These are phyloP conservation scores for Pleurotus djamor DNA, from an alignment of 768 basidiomycete species.

Conservation along the genomic window DNA sequence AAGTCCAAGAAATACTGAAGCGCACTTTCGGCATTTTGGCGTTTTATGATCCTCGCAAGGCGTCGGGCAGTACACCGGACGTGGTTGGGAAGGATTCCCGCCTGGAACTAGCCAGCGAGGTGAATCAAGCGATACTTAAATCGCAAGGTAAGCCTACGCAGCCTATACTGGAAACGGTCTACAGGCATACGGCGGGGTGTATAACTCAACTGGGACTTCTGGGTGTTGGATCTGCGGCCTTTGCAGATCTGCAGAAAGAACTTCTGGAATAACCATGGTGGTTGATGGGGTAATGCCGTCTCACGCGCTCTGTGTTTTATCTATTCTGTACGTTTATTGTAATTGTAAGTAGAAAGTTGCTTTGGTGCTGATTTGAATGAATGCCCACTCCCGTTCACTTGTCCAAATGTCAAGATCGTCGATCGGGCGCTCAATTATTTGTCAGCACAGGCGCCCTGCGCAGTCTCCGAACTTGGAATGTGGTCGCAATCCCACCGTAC, in stretches of 20 bases:
- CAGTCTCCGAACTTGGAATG: not conserved
- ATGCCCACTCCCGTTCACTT: not conserved
- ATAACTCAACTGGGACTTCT: slow-evolving; percentile 69
- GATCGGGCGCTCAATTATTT: not conserved
- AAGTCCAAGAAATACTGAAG: slow-evolving; percentile 65
- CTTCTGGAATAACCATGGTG: slow-evolving; percentile 44
- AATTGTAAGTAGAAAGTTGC: no score
- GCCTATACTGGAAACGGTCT: slow-evolving; percentile 74
- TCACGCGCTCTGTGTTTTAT: no score
- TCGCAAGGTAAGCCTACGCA: slow-evolving; percentile 74
- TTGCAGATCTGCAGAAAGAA: slow-evolving; percentile 77
- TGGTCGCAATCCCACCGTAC: not conserved
- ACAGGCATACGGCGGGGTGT: slow-evolving; percentile 70
- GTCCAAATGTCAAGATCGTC: not conserved
- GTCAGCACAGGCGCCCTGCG: not conserved
- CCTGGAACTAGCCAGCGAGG: slow-evolving; percentile 64
- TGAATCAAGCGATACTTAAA: slow-evolving; percentile 81
- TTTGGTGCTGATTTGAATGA: no score
- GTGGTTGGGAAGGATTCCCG: slow-evolving; percentile 70
- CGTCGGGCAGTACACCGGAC: slow-evolving; percentile 61
- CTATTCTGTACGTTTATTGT: no score
- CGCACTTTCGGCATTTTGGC: slow-evolving; percentile 80
- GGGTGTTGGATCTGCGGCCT: slow-evolving; percentile 77
- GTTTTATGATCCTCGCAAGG: slow-evolving; percentile 70
- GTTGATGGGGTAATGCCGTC: no score